Evolutionary conservation across 1,284 basidiomycete genomes (phyloP).

Genomic region (Heterobasidion parviporum): DNA sequence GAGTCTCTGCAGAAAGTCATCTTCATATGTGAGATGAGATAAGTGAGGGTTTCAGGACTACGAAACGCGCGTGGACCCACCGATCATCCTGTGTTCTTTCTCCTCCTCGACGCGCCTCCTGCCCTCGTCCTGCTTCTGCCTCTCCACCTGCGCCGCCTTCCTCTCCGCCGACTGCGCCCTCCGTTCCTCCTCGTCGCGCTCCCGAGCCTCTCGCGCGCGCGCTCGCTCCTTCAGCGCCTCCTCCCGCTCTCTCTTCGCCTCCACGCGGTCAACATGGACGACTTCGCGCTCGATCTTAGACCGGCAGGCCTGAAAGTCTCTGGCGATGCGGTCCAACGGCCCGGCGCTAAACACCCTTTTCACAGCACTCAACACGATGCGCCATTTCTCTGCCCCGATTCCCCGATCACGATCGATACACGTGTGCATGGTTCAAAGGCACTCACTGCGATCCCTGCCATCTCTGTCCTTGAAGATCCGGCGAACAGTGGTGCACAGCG

Average conservation of each 20-base stretch:
- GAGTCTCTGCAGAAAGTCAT: not conserved
- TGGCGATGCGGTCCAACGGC: not conserved
- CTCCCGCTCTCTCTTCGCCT: not conserved
- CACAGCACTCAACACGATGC: no score
- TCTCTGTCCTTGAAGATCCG: not conserved
- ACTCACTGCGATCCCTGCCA: not conserved
- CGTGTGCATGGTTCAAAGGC: not conserved
- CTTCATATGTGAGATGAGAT: not conserved
- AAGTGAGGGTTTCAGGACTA: no score
- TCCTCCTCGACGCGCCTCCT: not conserved
- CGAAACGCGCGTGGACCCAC: not conserved
- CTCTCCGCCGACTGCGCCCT: not conserved
- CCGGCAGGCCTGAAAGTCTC: not conserved
- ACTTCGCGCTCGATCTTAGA: not conserved
- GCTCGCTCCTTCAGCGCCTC: not conserved
- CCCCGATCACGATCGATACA: no score
- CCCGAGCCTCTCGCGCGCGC: not conserved
- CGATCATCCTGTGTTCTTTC: not conserved
- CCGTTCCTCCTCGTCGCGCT: not conserved
- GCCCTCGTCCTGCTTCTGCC: not conserved
- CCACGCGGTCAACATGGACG: not conserved
- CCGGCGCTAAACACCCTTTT: not conserved
- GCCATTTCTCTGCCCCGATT: no score
- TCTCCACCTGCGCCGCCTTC: not conserved
- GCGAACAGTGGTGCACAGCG: not conserved